These are phyloP conservation scores for Plasmodium cynomolgi DNA, from an alignment of 169 alveolate species.

Conservation along the genomic window DNA sequence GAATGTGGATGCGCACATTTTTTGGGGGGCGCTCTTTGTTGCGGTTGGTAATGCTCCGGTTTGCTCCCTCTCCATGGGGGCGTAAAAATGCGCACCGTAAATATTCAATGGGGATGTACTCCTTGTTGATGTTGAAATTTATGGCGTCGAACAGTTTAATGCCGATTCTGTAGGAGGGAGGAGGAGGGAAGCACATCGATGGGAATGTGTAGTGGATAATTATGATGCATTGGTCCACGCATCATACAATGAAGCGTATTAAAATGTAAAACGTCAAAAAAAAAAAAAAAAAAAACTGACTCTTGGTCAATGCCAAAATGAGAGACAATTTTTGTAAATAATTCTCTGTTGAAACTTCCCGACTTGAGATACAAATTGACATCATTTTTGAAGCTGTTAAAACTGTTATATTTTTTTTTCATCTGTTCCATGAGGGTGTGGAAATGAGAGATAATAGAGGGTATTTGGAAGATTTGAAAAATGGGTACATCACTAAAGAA, in stretches of 20 bases:
- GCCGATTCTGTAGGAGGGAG: slow-evolving; percentile 34
- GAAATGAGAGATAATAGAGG: slow-evolving; percentile 45
- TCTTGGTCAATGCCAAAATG: slow-evolving; percentile 14
- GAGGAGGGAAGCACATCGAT: neutral
- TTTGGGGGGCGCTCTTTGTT: neutral
- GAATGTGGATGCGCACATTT: neutral
- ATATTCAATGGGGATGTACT: slow-evolving; percentile 66
- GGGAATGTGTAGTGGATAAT: neutral
- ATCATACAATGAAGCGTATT: neutral
- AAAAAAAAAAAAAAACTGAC: slow-evolving; percentile 5
- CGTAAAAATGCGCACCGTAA: slow-evolving; percentile 21
- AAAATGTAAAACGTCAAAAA: neutral
- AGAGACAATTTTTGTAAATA: slow-evolving; percentile 3
- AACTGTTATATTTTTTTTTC: slow-evolving; percentile 13
- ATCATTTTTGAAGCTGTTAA: slow-evolving; percentile 14
- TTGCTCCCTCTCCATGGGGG: neutral
- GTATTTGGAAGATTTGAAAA: slow-evolving; percentile 58
- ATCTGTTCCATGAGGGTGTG: slow-evolving; percentile 23
- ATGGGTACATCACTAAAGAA: slow-evolving; percentile 60
- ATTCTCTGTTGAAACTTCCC: slow-evolving; percentile 10
- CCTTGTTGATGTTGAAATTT: slow-evolving; percentile 61
- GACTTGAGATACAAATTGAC: slow-evolving; percentile 4
- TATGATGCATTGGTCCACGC: neutral
- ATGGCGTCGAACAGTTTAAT: slow-evolving; percentile 44
- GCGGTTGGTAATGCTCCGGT: neutral